These are phyloP conservation scores for Rhynchospora breviuscula DNA, from an alignment of 176 grass and related monocot species.

Conservation along the genomic window DNA sequence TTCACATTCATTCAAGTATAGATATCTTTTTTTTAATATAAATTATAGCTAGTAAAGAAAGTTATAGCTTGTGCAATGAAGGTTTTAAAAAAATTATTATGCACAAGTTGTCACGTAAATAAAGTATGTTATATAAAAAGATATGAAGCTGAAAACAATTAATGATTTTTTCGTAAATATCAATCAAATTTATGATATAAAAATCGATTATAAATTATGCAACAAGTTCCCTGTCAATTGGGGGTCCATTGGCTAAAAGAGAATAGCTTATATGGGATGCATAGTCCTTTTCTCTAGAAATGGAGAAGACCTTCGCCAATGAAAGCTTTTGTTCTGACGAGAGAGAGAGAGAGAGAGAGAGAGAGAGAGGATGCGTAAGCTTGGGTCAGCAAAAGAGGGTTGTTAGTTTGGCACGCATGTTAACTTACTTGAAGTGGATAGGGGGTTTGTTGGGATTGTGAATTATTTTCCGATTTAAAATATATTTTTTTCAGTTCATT, in stretches of 20 bases:
- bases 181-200: not conserved
- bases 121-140: too few species aligned
- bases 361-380: slow-evolving; percentile 15
- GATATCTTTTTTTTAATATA: not conserved
- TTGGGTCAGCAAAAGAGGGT: slow-evolving; percentile 24
- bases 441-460: slow-evolving; percentile 20
- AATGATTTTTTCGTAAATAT: not conserved
- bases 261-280: not conserved
- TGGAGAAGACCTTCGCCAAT: not conserved
- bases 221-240: not conserved
- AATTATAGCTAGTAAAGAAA: not conserved
- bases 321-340: not conserved
- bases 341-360: not conserved
- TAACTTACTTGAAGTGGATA: slow-evolving; percentile 21
- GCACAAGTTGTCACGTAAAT: not conserved
- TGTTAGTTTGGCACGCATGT: slow-evolving; percentile 25
- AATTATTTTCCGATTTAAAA: not conserved
- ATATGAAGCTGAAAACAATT: not conserved
- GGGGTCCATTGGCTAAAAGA: not conserved
- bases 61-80: not conserved
- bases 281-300: not conserved
- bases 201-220: not conserved
- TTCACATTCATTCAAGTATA: not conserved
- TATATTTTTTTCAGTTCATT: not conserved
- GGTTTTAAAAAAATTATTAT: not conserved